Percentiles rank a stretch among this genome's conserved stretches.
Evolutionary conservation across 306 rosid species (phyloP).

Genomic region (Geum urbanum): DNA sequence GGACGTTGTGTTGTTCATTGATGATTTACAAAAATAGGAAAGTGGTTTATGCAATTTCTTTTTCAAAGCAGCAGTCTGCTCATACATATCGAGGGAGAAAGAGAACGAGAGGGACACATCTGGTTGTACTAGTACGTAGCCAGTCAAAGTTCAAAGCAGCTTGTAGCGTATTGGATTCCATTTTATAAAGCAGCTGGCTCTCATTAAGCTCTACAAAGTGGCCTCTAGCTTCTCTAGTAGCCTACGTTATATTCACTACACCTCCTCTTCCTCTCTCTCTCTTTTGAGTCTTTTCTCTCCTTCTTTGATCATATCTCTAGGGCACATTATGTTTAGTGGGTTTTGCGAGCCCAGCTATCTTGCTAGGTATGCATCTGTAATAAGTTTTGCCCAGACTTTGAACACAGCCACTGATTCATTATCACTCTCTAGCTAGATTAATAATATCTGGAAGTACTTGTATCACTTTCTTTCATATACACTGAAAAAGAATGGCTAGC

Average conservation of each 20-base stretch:
- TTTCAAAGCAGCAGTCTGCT: not conserved
- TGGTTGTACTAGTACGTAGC: not conserved
- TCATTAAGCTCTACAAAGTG: not conserved
- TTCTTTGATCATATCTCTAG: not conserved
- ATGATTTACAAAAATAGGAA: not conserved
- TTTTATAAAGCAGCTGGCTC: not conserved
- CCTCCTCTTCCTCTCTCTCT: not conserved
- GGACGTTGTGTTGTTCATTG: not conserved
- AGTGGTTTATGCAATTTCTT: not conserved
- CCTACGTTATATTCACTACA: not conserved
- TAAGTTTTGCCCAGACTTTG: not conserved
- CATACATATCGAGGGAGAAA: not conserved
- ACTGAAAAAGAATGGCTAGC: conserved; percentile 6
- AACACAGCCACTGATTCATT: not conserved
- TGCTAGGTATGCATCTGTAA: not conserved
- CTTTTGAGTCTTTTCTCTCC: not conserved
- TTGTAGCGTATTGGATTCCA: conserved; percentile 1
- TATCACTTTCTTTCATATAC: not conserved
- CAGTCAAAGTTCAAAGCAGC: conserved; percentile 23
- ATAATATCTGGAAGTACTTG: not conserved
- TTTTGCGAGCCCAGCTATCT: not conserved
- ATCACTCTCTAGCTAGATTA: not conserved
- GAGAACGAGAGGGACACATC: conserved; percentile 7
- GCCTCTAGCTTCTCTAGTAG: not conserved
- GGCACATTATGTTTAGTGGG: not conserved